A percentile compares a stretch with the other conserved stretches of the same genome.
Conservation (phyloP, 768 basidiomycete genomes). For the Tricholoma terreum region DNA sequence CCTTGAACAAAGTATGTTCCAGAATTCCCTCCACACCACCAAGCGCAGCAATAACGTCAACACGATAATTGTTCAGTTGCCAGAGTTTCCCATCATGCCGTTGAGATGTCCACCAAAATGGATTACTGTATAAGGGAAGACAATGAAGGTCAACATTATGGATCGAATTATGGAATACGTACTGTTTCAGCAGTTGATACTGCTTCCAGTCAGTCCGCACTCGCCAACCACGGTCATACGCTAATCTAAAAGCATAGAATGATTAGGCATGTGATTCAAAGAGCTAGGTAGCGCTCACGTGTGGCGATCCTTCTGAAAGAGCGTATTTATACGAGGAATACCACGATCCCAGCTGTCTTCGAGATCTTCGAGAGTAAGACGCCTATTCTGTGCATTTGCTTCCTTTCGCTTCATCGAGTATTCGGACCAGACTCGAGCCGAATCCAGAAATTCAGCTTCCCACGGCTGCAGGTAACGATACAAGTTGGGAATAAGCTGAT, state of each 20-base stretch:
- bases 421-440: conserved; percentile 98
- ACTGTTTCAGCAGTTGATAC: conserved; percentile 92
- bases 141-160: conserved; percentile 1
- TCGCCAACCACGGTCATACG: conserved; percentile 99
- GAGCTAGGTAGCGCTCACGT: conserved; percentile 48
- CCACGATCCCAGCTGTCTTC: conserved; percentile 99
- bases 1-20: conserved; percentile 96
- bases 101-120: conserved; percentile 99
- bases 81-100: conserved; percentile 95
- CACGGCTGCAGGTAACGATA: conserved; percentile 97
- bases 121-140: conserved; percentile 57
- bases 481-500: conserved; percentile 94
- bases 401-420: conserved; percentile 99
- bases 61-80: conserved; percentile 97
- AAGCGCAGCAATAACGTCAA: conserved; percentile 97
- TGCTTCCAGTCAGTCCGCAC: conserved; percentile 98
- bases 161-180: conserved; percentile 24
- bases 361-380: conserved; percentile 94
- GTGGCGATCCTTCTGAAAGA: conserved; percentile 98
- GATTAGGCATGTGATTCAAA: background rate
- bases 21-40: conserved; percentile 96
- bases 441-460: conserved; percentile 97
- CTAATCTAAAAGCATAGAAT: conserved; percentile 49
- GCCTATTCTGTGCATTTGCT: conserved; percentile 97
- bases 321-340: conserved; percentile 96